Conservation (phyloP, 768 basidiomycete genomes). For the Suillus fuscotomentosus region DNA sequence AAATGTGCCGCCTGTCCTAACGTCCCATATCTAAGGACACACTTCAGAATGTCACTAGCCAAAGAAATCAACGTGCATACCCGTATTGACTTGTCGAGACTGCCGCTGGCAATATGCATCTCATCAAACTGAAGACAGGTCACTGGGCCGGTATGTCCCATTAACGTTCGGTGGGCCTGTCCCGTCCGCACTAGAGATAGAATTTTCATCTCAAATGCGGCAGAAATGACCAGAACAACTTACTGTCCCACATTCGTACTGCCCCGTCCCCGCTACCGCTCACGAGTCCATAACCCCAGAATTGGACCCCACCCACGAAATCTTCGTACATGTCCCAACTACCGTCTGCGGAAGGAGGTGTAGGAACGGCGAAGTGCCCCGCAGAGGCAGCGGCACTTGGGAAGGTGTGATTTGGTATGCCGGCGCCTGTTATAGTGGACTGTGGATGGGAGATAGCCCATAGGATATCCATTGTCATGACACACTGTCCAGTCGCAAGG, state of each 20-base stretch:
- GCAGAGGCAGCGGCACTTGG: conserved; percentile 53
- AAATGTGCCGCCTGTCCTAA: conserved; percentile 82
- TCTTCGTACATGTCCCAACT: conserved; percentile 96
- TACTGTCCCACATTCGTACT: conserved; percentile 99
- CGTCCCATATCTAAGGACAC: conserved; percentile 83
- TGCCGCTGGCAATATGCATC: conserved; percentile 87
- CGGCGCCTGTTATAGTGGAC: conserved; percentile 37
- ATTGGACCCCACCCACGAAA: conserved; percentile 96
- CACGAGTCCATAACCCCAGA: conserved; percentile 97
- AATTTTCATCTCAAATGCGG: conserved; percentile 6
- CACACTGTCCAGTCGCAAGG: conserved; percentile 93
- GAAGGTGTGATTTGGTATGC: conserved; percentile 45
- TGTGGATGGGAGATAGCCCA: conserved; percentile 97
- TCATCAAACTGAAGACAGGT: conserved; percentile 98
- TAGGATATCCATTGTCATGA: conserved; percentile 99
- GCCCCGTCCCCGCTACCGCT: conserved; percentile 97
- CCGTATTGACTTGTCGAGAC: conserved; percentile 89
- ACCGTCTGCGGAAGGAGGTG: conserved; percentile 85
- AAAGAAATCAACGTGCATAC: conserved; percentile 41
- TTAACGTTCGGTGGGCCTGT: conserved; percentile 88
- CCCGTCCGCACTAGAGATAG: conserved; percentile 86
- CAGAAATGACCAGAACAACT: conserved; percentile 34
- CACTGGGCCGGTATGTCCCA: conserved; percentile 91
- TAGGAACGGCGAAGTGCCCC: conserved; percentile 76
- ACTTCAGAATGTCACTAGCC: conserved; percentile 1